Percentiles rank a stretch among this genome's conserved stretches.
These are phyloP conservation scores for Lojkania enalia DNA, from an alignment of 2,329 filamentous ascomycete species.

Conservation along the genomic window DNA sequence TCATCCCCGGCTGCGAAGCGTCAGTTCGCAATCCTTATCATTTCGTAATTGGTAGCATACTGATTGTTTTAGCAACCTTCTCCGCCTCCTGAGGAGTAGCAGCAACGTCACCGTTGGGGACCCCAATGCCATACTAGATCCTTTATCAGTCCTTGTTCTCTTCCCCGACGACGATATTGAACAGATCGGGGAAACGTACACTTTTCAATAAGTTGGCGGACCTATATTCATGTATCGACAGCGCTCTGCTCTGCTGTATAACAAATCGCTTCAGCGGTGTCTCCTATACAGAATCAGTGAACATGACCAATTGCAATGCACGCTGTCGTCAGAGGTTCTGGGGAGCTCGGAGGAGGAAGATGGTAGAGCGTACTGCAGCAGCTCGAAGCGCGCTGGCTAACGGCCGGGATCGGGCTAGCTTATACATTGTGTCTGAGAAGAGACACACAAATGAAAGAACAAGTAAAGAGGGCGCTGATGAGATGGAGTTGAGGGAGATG, in stretches of 20 bases:
- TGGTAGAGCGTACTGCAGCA: conserved; percentile 65
- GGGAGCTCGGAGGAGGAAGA: conserved; percentile 16
- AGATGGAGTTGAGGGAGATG: conserved; percentile 23
- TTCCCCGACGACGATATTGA: conserved; percentile 2
- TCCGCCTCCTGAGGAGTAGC: conserved; percentile 84
- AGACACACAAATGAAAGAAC: conserved; percentile 29
- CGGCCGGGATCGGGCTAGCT: conserved; percentile 74
- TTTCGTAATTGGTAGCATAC: conserved; percentile 51
- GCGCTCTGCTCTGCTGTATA: conserved; percentile 79
- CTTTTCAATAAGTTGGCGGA: conserved; percentile 85
- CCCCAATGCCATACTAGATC: conserved; percentile 85
- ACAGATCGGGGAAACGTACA: conserved; percentile 51
- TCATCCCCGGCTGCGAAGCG: conserved; percentile 69
- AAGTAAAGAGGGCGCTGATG: conserved; percentile 17
- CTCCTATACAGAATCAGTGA: conserved; percentile 54
- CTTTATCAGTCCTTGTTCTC: conserved; percentile 28
- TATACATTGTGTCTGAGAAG: conserved; percentile 71
- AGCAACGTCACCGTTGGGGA: conserved; percentile 88
- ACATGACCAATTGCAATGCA: conserved; percentile 27
- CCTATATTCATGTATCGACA: conserved; percentile 98
- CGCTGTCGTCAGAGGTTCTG: conserved; percentile 37
- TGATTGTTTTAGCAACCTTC: conserved; percentile 85
- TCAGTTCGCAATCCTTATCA: conserved; percentile 33
- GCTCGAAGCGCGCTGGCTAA: conserved; percentile 78
- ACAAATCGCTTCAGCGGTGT: conserved; percentile 58